These are phyloP conservation scores for Myxozyma nipponensis DNA, from an alignment of 805 yeast species.

Conservation along the genomic window DNA sequence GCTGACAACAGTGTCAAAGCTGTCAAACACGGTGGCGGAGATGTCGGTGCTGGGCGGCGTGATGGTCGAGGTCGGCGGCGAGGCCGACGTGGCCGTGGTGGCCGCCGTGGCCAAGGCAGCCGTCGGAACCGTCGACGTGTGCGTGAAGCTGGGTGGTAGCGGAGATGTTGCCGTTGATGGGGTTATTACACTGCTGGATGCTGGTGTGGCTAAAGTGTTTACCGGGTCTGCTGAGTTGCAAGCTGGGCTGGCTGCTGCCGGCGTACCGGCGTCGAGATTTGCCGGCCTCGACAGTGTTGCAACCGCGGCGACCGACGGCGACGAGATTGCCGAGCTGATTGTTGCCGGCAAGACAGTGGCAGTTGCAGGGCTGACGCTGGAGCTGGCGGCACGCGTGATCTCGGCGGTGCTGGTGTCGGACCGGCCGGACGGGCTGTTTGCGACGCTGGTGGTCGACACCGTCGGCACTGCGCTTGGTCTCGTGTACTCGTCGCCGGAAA, in stretches of 20 bases:
- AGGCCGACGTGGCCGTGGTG: conserved; percentile 10
- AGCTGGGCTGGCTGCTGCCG: conserved; percentile 41
- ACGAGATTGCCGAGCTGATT: conserved; percentile 27
- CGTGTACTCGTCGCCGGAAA: conserved; percentile 82
- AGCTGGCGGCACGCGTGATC: conserved; percentile 24
- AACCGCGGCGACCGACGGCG: conserved; percentile 1
- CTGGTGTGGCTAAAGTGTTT: conserved; percentile 53
- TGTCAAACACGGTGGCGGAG: conserved; percentile 4
- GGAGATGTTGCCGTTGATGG: conserved; percentile 40
- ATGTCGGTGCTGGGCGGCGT: conserved; percentile 17
- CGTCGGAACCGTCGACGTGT: conserved; percentile 32
- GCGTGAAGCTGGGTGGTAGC: conserved; percentile 30
- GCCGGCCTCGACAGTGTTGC: not conserved
- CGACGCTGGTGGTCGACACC: conserved; percentile 74
- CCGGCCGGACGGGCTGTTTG: conserved; percentile 76
- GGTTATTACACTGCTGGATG: conserved; percentile 52
- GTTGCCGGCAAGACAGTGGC: conserved; percentile 2
- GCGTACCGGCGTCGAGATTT: conserved; percentile 52
- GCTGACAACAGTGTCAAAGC: not conserved
- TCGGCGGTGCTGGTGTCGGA: conserved; percentile 49
- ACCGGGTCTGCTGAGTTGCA: conserved; percentile 36
- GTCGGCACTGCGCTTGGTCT: conserved; percentile 76
- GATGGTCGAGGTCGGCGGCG: conserved; percentile 10
- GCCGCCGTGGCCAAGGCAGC: conserved; percentile 6
- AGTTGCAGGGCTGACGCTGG: conserved; percentile 11